Base-by-base conservation (phyloP, 176 grass and related monocot genomes). In the Alopecurus myosuroides region DNA sequence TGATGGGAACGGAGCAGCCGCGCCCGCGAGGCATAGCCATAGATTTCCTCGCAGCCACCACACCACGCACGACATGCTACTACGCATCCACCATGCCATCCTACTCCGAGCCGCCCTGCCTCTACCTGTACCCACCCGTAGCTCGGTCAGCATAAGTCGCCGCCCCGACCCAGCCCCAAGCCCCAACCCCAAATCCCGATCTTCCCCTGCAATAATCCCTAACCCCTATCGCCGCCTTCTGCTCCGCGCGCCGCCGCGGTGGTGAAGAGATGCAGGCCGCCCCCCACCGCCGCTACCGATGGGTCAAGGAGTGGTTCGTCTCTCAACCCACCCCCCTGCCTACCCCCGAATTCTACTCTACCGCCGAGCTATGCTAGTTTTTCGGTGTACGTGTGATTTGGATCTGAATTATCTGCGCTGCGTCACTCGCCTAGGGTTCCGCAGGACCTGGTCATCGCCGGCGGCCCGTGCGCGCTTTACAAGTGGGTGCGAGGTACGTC, bases 401-500 rank as follows among this genome's bases (percentile, higher is more conserved):
- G 76, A 80, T 87, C 69, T 87, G 57, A 84, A 35, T 11, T 77
- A 1, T 74, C 17, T 10, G 30, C 15, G 23, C 34, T 41, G 10
- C 17, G 17, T 41, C 3, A 3, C 20, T 71, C 9, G 7, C 11
- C 26, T 83, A 99, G 97, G 97, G 89, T 99, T 90, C 86, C 93
- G 22, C 94, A 94, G 84, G 94, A 96, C 1, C 80, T 92, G 20
- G 82, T 91, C 77, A 45, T 92, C 82, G 85, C 86, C 5, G 97
- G 97, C 60, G 97, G 90, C 11, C 88, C 89, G 13, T 99, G 97
- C 55, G 67, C 75, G n/a, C 93, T 99, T 62, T 93, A 89, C 77
- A 99, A 94, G 86, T 99, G 97, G 93, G 89, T 99, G 65, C 79
- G 91, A 89, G 97, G 97, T 99, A 10, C 60, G 18, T 71, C 13